Evolutionary conservation across 163 green algal species (phyloP).

Genomic region (Scenedesmus sp.): DNA sequence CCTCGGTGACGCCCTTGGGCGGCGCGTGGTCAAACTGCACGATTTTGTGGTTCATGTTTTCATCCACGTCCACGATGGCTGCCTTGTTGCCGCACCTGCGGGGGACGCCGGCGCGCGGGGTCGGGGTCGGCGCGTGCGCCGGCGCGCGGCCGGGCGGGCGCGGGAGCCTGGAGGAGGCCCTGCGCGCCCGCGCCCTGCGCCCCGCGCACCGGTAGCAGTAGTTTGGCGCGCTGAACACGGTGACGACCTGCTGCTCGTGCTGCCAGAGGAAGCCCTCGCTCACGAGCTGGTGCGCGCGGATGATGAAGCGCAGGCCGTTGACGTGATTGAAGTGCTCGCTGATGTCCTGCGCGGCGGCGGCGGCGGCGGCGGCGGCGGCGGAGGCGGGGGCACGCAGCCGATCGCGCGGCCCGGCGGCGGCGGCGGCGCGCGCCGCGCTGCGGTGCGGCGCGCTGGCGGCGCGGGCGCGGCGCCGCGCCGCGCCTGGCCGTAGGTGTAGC

Average conservation of each 20-base stretch:
- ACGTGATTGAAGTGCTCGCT: slow-evolving; percentile 94
- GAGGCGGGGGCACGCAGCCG: neutral
- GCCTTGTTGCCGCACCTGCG: slow-evolving; percentile 67
- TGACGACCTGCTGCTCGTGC: slow-evolving; percentile 97
- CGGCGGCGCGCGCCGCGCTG: no score
- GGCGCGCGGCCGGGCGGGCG: no score
- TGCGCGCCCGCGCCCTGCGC: no score
- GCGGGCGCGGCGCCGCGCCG: slow-evolving; percentile 33
- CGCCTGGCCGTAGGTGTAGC: slow-evolving; percentile 97
- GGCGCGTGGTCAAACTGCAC: slow-evolving; percentile 72
- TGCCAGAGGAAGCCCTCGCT: slow-evolving; percentile 98
- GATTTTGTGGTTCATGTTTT: slow-evolving; percentile 74
- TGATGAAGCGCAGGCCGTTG: slow-evolving; percentile 93
- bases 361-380: neutral
- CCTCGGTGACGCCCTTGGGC: slow-evolving; percentile 72
- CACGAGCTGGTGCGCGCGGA: slow-evolving; percentile 97
- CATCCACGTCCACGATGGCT: slow-evolving; percentile 83
- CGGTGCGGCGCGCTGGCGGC: slow-evolving; percentile 45
- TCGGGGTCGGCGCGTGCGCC: no score
- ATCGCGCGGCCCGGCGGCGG: neutral
- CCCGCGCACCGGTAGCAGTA: slow-evolving; percentile 95
- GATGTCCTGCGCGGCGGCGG: slow-evolving; percentile 78
- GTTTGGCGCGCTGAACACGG: slow-evolving; percentile 98
- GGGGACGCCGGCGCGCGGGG: no score
- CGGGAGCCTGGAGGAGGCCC: no score